Evolutionary conservation across 2,329 filamentous ascomycete species (phyloP).

Genomic region (Colletotrichum sojae): DNA sequence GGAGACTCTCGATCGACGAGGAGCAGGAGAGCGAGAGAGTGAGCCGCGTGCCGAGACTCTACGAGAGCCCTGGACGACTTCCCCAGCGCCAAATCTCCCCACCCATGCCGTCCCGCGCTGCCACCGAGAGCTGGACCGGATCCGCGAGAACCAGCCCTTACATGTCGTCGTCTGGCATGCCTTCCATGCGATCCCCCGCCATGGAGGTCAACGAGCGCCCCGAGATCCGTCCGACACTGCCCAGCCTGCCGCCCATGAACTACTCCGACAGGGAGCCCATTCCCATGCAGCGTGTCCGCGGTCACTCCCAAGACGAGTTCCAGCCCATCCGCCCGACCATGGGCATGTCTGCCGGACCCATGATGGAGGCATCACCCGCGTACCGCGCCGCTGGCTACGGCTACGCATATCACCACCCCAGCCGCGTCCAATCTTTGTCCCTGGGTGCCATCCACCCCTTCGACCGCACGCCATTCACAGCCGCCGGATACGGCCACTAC

Average conservation of each 20-base stretch:
- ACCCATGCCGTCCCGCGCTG: conserved; percentile 44
- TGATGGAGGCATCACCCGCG: conserved; percentile 50
- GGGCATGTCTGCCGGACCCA: conserved; percentile 45
- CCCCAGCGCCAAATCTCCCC: conserved; percentile 55
- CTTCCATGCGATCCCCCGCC: conserved; percentile 48
- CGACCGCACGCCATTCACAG: conserved; percentile 61
- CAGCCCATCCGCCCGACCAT: conserved; percentile 48
- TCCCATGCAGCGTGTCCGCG: conserved; percentile 50
- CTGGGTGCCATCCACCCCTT: conserved; percentile 58
- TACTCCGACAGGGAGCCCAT: conserved; percentile 52
- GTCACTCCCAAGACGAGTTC: conserved; percentile 54
- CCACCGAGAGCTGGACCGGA: conserved; percentile 54
- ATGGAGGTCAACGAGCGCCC: conserved; percentile 53
- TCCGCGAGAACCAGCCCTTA: conserved; percentile 53
- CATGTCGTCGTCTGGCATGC: conserved; percentile 48
- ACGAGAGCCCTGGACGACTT: conserved; percentile 53
- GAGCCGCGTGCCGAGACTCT: conserved; percentile 63
- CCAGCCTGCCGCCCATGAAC: conserved; percentile 57
- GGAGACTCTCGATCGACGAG: conserved; percentile 59
- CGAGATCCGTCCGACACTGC: conserved; percentile 56
- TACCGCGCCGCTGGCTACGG: conserved; percentile 54
- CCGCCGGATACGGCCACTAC: conserved; percentile 57
- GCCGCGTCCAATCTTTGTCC: conserved; percentile 62
- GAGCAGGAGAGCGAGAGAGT: conserved; percentile 56
- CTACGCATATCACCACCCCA: conserved; percentile 60